A percentile compares a stretch with the other conserved stretches of the same genome.
These are phyloP conservation scores for Xylaria sp. DNA, from an alignment of 2,329 filamentous ascomycete species.

Conservation along the genomic window DNA sequence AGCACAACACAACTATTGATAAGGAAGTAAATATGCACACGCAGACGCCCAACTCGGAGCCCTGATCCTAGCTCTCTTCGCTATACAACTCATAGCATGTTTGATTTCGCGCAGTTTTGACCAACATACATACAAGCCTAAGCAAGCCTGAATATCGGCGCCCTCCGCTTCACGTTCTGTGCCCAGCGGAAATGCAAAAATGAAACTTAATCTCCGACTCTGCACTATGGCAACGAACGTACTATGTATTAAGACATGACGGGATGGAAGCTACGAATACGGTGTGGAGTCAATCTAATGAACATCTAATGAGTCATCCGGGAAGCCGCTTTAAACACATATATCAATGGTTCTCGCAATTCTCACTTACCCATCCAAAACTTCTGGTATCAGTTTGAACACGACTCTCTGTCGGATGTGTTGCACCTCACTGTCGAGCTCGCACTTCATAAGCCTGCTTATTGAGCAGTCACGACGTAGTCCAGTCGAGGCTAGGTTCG, in stretches of 20 bases:
- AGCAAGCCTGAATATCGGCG: not conserved
- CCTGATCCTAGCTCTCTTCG: constrained; percentile 2
- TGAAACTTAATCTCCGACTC: not conserved
- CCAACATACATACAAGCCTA: not conserved
- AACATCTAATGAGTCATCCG: constrained; percentile 9
- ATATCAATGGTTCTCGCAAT: not conserved
- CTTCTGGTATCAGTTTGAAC: not conserved
- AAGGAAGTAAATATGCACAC: not conserved
- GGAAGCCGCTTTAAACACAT: not conserved
- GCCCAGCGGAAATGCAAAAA: not conserved
- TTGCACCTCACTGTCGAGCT: not conserved
- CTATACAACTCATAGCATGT: not conserved
- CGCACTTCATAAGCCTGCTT: not conserved
- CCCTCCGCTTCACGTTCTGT: not conserved
- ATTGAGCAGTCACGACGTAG: not conserved
- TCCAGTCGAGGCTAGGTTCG: not conserved
- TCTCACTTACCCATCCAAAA: not conserved
- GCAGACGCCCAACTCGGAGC: not conserved
- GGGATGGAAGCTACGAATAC: constrained; percentile 16
- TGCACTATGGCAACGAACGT: not conserved
- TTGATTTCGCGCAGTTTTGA: too few species aligned
- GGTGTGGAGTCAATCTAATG: constrained; percentile 6
- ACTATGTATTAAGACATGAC: not conserved
- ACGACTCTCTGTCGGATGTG: not conserved
- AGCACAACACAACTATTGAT: not conserved